phyloP scores from a whole-genome alignment of 768 basidiomycete genomes.

The Agaricus subrufescens region DNA sequence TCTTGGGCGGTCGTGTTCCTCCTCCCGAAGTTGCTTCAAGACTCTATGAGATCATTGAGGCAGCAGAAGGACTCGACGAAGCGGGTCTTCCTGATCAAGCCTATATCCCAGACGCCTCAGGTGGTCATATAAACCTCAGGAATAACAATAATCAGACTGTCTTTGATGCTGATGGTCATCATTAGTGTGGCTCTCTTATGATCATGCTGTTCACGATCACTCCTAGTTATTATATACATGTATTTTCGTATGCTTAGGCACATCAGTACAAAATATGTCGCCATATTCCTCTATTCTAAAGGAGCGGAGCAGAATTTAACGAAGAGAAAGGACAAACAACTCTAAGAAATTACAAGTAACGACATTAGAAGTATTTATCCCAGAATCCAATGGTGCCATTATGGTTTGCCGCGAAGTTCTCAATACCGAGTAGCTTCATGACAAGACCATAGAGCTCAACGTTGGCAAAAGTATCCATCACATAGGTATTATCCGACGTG shows the following conservation, averaged over 20 bases:
- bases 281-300: background rate
- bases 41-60: slow-evolving; percentile 95
- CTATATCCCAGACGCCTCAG: slow-evolving; percentile 67
- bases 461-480: slow-evolving; percentile 82
- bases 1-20: slow-evolving; percentile 90
- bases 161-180: slow-evolving; percentile 68
- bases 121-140: slow-evolving; percentile 47
- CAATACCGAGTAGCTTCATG: slow-evolving; percentile 67
- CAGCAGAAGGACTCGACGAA: slow-evolving; percentile 92
- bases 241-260: background rate
- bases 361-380: slow-evolving; percentile 61
- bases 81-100: slow-evolving; percentile 69
- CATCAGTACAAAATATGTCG: background rate
- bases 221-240: too few species aligned
- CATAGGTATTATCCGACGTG: slow-evolving; percentile 55
- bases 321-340: background rate
- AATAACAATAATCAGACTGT: slow-evolving; percentile 51
- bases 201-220: background rate
- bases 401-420: slow-evolving; percentile 47
- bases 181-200: slow-evolving; percentile 6
- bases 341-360: background rate
- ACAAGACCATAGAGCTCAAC: slow-evolving; percentile 84
- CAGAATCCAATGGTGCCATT: slow-evolving; percentile 85
- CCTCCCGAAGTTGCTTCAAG: slow-evolving; percentile 94
- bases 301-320: background rate